Evolutionary conservation across 805 yeast genomes (phyloP), one percentile per base, ranked within the genome.

Genomic region (Hanseniaspora thailandica): DNA sequence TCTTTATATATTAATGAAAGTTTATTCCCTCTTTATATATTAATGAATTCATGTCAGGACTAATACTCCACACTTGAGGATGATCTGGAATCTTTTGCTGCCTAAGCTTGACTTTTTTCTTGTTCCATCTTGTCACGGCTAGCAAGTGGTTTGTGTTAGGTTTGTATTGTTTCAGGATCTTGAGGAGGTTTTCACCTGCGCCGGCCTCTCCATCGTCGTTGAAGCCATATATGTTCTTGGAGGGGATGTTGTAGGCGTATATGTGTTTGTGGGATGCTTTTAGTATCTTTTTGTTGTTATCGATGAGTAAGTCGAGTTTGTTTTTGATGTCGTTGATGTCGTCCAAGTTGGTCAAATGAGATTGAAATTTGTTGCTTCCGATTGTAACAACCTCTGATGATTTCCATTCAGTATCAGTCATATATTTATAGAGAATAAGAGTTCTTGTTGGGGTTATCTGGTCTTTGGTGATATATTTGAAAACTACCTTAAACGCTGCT

Each of bases 201-300:
- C 88, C 89, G 5, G 77, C 72, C 61, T 86, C 95, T 0, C 89
- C 88, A 61, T 80, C 72, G 63, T 86, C 94, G 46, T 72, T 66
- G 54, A 69, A 75, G 2, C 89, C 90, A 62, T 38, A 47, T 61
- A 60, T 20, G 23, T 52, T 26, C 3, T 25, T 31, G 12, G 34
- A 3, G 45, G 38, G 23, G 5, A 45, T 51, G 36, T 39, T 44
- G 40, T 51, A 84, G 0, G 94, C 95, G 47, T 75, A 71, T 72
- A 86, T 86, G 49, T 76, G 74, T 5, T 82, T 85, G 64, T 86
- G 95, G 5, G 82, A 69, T 0, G 94, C 84, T 57, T 76, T 78
- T 1, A 64, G 61, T 0, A 82, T 63, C 3, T 69, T 61, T 58
- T 79, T 80, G 58, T 81, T 76, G 5, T 68, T 61, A 1, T 55